phyloP scores from a whole-genome alignment of 176 grass and related monocot genomes.

The Puya raimondii region DNA sequence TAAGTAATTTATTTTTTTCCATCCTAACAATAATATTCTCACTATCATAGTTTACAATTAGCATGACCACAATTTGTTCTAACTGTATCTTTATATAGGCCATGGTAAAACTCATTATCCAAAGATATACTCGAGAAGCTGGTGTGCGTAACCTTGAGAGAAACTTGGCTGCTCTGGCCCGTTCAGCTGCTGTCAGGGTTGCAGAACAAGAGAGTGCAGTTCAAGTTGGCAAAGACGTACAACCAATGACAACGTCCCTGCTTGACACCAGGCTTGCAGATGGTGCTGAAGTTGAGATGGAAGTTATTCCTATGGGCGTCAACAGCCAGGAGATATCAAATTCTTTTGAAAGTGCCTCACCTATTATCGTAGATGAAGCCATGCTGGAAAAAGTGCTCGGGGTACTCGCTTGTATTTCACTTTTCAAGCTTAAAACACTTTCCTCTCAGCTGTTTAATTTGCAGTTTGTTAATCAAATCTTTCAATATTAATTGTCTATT shows the following conservation, averaged over 20 bases:
- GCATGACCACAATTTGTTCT: background rate
- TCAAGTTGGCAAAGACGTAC: constrained; percentile 36
- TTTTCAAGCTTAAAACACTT: background rate
- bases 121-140: constrained; percentile 95
- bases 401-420: constrained; percentile 37
- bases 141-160: constrained; percentile 87
- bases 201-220: constrained; percentile 52
- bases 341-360: constrained; percentile 44
- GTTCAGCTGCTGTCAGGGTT: constrained; percentile 84
- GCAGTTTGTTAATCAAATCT: background rate
- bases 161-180: constrained; percentile 74
- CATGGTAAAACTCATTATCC: constrained; percentile 81
- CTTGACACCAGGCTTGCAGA: constrained; percentile 61
- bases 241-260: constrained; percentile 45
- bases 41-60: too few species aligned
- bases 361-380: constrained; percentile 68
- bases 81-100: constrained; percentile 26
- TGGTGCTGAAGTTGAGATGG: constrained; percentile 88
- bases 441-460: background rate
- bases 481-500: constrained; percentile 5
- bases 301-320: constrained; percentile 83
- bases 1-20: too few species aligned
- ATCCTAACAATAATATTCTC: too few species aligned
- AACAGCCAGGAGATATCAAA: constrained; percentile 72
- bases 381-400: constrained; percentile 98